phyloP scores from a whole-genome alignment of 805 yeast genomes.

The Suhomyces kilbournensis region DNA sequence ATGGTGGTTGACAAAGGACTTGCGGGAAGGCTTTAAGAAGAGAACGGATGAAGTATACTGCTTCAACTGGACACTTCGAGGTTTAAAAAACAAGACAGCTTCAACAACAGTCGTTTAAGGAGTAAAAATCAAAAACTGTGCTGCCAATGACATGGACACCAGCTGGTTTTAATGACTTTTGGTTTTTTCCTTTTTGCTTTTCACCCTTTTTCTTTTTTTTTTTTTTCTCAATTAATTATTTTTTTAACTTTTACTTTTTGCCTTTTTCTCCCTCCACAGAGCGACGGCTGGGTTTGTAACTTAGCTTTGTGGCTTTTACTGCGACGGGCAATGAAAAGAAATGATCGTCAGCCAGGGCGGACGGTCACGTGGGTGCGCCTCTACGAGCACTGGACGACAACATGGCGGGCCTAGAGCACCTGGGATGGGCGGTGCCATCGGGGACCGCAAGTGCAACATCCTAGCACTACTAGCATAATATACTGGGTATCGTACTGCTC shows the following conservation, averaged over 20 bases:
- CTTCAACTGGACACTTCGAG: not conserved
- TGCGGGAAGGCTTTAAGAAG: not conserved
- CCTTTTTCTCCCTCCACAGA: not conserved
- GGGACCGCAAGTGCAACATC: no score
- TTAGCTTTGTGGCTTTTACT: not conserved
- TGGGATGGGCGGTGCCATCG: not conserved
- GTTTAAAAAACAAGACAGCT: not conserved
- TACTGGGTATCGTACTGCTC: no score
- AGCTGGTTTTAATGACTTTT: not conserved
- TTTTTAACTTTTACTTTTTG: not conserved
- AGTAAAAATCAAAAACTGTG: not conserved
- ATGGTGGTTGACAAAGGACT: not conserved
- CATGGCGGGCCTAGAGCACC: no score
- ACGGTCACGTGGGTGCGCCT: not conserved
- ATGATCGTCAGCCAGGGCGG: not conserved
- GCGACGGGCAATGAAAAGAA: not conserved
- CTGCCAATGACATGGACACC: not conserved
- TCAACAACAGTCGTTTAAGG: slow-evolving; percentile 1
- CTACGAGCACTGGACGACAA: not conserved
- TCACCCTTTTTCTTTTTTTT: not conserved
- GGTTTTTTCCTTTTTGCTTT: not conserved
- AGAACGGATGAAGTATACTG: not conserved
- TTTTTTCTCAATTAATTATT: not conserved
- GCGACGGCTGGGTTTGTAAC: not conserved
- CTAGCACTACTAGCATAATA: no score